Percentiles rank a stretch among this genome's conserved stretches.
Evolutionary conservation across 1,284 basidiomycete species (phyloP).

Genomic region (Ceratobasidium sp.): DNA sequence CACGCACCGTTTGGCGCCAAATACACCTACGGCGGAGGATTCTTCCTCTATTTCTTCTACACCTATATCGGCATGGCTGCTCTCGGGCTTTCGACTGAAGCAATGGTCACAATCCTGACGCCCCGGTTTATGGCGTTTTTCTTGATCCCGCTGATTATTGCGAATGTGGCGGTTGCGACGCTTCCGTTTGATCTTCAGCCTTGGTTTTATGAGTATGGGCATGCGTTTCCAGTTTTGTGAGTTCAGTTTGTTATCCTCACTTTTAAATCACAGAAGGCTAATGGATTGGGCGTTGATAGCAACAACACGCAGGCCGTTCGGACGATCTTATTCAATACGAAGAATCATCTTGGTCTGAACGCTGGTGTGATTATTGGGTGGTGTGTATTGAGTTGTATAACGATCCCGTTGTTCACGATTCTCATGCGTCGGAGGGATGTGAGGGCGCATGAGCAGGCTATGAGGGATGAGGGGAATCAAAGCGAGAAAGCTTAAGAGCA

Average conservation of each 20-base stretch:
- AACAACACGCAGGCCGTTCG: slow-evolving; percentile 50
- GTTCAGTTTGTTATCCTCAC: too few relatives aligned
- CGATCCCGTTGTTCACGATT: slow-evolving; percentile 61
- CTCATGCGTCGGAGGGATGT: slow-evolving; percentile 56
- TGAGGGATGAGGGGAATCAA: slow-evolving; percentile 13
- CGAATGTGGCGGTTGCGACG: slow-evolving; percentile 57
- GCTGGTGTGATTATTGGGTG: slow-evolving; percentile 65
- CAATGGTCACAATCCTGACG: slow-evolving; percentile 50
- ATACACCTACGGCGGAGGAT: slow-evolving; percentile 60
- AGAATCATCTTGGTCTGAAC: slow-evolving; percentile 62
- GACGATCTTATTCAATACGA: slow-evolving; percentile 66
- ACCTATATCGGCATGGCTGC: slow-evolving; percentile 53
- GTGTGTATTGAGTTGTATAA: slow-evolving; percentile 60
- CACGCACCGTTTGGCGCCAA: slow-evolving; percentile 54
- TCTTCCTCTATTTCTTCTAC: slow-evolving; percentile 60
- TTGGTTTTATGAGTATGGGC: slow-evolving; percentile 56
- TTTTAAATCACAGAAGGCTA: too few relatives aligned
- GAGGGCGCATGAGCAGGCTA: slow-evolving; percentile 16
- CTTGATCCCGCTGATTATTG: slow-evolving; percentile 55
- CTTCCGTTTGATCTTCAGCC: slow-evolving; percentile 61
- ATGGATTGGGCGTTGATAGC: neutral
- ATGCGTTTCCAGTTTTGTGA: slow-evolving; percentile 59
- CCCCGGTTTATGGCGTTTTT: slow-evolving; percentile 50
- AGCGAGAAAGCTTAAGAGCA: slow-evolving; percentile 1
- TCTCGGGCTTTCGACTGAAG: slow-evolving; percentile 57